phyloP scores from a whole-genome alignment of 106 monocot genomes.

The Phalaenopsis equestris region DNA sequence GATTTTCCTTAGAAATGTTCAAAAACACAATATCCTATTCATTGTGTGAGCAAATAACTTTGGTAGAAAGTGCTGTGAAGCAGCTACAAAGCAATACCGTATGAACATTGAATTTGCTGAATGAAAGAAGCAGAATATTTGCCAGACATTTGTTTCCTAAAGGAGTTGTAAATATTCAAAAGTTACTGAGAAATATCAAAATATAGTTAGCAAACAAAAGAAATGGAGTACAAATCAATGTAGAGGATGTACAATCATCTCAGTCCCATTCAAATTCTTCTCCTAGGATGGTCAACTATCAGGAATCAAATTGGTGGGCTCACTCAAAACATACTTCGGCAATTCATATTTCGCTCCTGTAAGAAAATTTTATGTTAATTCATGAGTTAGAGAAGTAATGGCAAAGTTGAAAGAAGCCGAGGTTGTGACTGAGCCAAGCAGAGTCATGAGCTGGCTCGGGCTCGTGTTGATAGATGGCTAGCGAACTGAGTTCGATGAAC shows the following conservation, averaged over 20 bases:
- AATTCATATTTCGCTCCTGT: conserved; percentile 87
- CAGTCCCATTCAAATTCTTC: not conserved
- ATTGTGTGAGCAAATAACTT: no score
- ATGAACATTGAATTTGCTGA: no score
- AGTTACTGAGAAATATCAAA: not conserved
- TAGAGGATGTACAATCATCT: conserved; percentile 38
- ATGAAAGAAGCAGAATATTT: no score
- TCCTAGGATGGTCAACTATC: conserved; percentile 21
- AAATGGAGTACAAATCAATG: conserved; percentile 9
- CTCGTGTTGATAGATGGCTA: no score
- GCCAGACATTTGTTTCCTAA: no score
- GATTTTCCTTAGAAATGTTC: no score
- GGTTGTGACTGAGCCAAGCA: no score
- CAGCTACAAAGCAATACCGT: no score
- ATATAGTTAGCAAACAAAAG: not conserved
- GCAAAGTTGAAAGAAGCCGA: not conserved
- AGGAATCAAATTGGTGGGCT: conserved; percentile 57
- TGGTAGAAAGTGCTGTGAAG: no score
- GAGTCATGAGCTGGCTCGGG: no score
- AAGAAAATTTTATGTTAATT: not conserved
- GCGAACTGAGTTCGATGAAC: no score
- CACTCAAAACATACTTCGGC: conserved; percentile 61
- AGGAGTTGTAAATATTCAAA: not conserved
- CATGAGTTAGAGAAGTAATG: not conserved
- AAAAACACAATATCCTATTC: no score